Evolutionary conservation across 495 filamentous ascomycete species (phyloP), one percentile per base, ranked within the genome.

Genomic region (Daldinia vernicosa): DNA sequence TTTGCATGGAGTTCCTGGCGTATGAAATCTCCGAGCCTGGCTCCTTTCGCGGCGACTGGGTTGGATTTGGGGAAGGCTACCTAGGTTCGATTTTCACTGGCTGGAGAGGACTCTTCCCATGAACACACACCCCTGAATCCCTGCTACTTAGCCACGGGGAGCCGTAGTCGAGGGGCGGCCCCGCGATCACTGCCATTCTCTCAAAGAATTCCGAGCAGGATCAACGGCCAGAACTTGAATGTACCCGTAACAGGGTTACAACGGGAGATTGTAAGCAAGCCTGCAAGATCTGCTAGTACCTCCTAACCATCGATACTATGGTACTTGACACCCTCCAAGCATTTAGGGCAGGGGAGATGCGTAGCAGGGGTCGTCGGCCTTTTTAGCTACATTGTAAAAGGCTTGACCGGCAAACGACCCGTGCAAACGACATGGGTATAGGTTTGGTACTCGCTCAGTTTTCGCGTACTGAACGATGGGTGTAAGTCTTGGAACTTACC

Each of bases 221-320:
- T 69, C 40, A 63, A 59, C 66, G 63, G 71, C 66, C 39, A 65
- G 67, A 70, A 70, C 28, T 70, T 52, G 62, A 47, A 63, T 63
- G 71, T 63, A 74, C 58, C 71, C 71, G 71, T 68, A 54, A 67
- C 58, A 67, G 59, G 67, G 71, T 74, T 63, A 40, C 71, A 74
- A 54, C 53, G 53, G 59, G 56, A 69, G 55, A 73, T 69, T 61
- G 30, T 66, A 51, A 58, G 71, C 37, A 50, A 56, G 66, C 26
- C 56, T 70, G 32, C 66, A 47, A 74, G 71, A 74, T 74, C 71
- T 74, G 58, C 58, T 63, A 67, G 51, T 61, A 62, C 14, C 9
- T 30, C 50, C 50, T 53, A 30, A 15, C 50, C 50, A 15, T 52
- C 47, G 19, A 52, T 52, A 30, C 53, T 59, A 54, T 70, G 40